Conservation (phyloP, 225 moss, liverwort and hornwort species). For the Neckera pumila region DNA sequence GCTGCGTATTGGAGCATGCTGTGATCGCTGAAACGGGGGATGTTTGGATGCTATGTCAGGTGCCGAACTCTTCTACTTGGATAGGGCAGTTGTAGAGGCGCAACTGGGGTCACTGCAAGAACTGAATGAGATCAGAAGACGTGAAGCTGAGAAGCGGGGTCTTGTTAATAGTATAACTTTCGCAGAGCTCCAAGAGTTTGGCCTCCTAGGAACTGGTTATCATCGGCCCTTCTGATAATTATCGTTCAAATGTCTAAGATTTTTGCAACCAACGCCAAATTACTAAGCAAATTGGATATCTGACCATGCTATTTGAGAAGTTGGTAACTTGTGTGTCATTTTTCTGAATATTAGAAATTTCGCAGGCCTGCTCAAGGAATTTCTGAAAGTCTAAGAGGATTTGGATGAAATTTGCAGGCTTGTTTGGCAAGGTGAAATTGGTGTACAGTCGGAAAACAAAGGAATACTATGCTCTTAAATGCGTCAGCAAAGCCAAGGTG, state of each 20-base stretch:
- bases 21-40: neutral
- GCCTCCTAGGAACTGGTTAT: constrained; percentile 81
- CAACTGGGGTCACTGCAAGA: constrained; percentile 67
- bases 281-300: neutral
- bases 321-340: neutral
- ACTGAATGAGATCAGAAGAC: constrained; percentile 48
- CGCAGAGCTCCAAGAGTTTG: constrained; percentile 71
- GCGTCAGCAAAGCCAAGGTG: constrained; percentile 94
- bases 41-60: constrained; percentile 10
- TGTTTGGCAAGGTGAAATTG: constrained; percentile 93
- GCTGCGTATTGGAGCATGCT: neutral
- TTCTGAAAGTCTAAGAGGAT: neutral
- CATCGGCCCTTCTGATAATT: neutral
- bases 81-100: constrained; percentile 86
- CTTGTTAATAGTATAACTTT: constrained; percentile 80
- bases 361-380: neutral
- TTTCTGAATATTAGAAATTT: neutral
- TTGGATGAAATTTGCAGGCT: constrained; percentile 35
- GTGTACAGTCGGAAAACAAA: constrained; percentile 69
- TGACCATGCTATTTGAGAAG: neutral
- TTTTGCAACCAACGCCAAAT: neutral
- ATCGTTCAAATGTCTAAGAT: neutral
- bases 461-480: constrained; percentile 83
- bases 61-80: constrained; percentile 75
- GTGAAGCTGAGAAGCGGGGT: constrained; percentile 58